Evolutionary conservation across 768 basidiomycete genomes (phyloP), one percentile per base, ranked within the genome.

Genomic region (Tulasnella sp.): DNA sequence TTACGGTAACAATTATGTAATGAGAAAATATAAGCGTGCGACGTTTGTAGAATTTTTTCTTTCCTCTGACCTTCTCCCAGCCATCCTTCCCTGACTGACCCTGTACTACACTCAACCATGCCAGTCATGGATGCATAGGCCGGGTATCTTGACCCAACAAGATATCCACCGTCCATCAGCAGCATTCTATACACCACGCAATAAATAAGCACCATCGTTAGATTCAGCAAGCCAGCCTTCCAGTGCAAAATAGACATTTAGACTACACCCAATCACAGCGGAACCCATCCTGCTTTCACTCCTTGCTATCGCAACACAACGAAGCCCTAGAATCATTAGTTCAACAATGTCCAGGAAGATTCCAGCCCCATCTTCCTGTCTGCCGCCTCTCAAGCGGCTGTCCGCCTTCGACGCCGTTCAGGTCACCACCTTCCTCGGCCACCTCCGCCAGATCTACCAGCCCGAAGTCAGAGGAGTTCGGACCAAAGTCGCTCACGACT

Each of bases 361-460:
- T 3, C 75, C 82, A 26, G 78, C 88, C 13, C 90, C 90, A 0
- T 88, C 89, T 0, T 80, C 85, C 9, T 86, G 86, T 79, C 88
- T 93, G n/a, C 91, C 90, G 3, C 84, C 88, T 3, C 88, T 93
- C n/a, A 82, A 83, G 26, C 83, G 82, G 29, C 86, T 91, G 6
- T 73, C 82, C 57, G 48, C 82, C 79, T 83, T 82, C 77, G 83
- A 86, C 20, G 83, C 86, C 0, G 80, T 81, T 29, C 82, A 84
- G 18, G 82, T 92, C 44, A 79, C 82, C 32, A 80, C 82, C 23
- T 86, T 88, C 1, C 82, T 92, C 3, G 79, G 81, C 57, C 86
- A 86, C 48, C 82, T 93, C 18, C 84, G 85, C 3, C 80, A 83
- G 1, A 83, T 93, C 7, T 93, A 92, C 83, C 77, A 88, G 88